These are phyloP conservation scores for Macrolepiota dolichaula DNA, from an alignment of 768 basidiomycete species.

Conservation along the genomic window DNA sequence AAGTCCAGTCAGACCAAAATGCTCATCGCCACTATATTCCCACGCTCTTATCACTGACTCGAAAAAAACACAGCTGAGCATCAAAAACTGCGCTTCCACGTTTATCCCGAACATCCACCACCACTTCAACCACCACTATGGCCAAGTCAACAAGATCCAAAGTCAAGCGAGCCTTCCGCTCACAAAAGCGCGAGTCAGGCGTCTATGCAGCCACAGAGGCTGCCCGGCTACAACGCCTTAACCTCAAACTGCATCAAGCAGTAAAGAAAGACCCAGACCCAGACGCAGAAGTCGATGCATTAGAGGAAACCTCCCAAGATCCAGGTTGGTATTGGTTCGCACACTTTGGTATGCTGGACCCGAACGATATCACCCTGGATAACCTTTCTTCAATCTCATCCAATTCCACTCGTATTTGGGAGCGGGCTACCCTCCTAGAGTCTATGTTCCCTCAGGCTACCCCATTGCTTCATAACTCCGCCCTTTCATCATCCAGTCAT, in stretches of 20 bases:
- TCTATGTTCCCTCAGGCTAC: conserved; percentile 8
- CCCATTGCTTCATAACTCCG: conserved; percentile 15
- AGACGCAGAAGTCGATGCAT: conserved; percentile 33
- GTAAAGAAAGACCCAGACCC: conserved; percentile 37
- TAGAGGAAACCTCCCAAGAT: conserved; percentile 31
- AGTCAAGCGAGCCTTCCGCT: conserved; percentile 72
- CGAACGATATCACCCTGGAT: conserved; percentile 51
- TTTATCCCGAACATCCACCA: not conserved
- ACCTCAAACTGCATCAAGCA: conserved; percentile 55
- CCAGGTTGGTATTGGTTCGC: conserved; percentile 71
- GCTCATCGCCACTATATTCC: not conserved
- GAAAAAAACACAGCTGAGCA: not conserved
- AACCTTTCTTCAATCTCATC: conserved; percentile 17
- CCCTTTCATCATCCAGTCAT: conserved; percentile 29
- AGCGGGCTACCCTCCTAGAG: conserved; percentile 6
- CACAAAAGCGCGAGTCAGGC: conserved; percentile 71
- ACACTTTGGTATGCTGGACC: conserved; percentile 56
- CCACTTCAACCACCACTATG: conserved; percentile 38
- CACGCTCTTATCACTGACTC: conserved; percentile 1
- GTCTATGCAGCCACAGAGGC: conserved; percentile 78
- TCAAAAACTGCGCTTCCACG: not conserved
- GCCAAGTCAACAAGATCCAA: conserved; percentile 85
- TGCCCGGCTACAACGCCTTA: conserved; percentile 70
- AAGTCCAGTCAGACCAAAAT: not conserved
- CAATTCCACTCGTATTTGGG: conserved; percentile 8